Evolutionary conservation across 768 basidiomycete species (phyloP).

Genomic region (Pleurotus tuber-regium): DNA sequence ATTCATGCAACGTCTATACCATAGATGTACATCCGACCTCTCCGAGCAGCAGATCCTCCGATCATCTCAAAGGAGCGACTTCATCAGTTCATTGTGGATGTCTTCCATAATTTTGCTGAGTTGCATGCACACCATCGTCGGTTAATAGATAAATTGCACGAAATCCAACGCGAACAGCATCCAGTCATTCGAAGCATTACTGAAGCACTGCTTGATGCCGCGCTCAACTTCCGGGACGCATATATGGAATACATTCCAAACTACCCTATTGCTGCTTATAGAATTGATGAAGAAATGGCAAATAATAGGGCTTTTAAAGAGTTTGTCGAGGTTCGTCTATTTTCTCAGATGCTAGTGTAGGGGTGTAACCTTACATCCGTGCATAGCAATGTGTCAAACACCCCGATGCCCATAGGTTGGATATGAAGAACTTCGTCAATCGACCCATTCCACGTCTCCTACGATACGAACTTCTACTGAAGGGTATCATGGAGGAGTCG

Average conservation of each 20-base stretch:
- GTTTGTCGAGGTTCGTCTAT: conserved; percentile 70
- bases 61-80: conserved; percentile 73
- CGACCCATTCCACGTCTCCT: conserved; percentile 88
- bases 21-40: conserved; percentile 80
- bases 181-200: conserved; percentile 78
- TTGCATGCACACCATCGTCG: conserved; percentile 71
- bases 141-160: conserved; percentile 77
- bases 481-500: conserved; percentile 75
- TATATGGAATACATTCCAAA: conserved; percentile 95
- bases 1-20: conserved; percentile 1
- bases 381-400: conserved; percentile 53
- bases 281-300: conserved; percentile 85
- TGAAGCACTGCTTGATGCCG: conserved; percentile 82
- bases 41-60: conserved; percentile 71
- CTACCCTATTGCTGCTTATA: conserved; percentile 87
- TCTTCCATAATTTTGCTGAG: conserved; percentile 85
- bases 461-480: conserved; percentile 85
- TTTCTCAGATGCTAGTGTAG: not conserved
- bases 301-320: conserved; percentile 77
- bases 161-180: conserved; percentile 86
- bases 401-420: conserved; percentile 75
- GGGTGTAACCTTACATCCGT: conserved; percentile 19
- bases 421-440: conserved; percentile 92
- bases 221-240: conserved; percentile 87
- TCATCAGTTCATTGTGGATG: conserved; percentile 77